Conservation (phyloP, 306 rosid genomes). For the Lotus japonicus region DNA sequence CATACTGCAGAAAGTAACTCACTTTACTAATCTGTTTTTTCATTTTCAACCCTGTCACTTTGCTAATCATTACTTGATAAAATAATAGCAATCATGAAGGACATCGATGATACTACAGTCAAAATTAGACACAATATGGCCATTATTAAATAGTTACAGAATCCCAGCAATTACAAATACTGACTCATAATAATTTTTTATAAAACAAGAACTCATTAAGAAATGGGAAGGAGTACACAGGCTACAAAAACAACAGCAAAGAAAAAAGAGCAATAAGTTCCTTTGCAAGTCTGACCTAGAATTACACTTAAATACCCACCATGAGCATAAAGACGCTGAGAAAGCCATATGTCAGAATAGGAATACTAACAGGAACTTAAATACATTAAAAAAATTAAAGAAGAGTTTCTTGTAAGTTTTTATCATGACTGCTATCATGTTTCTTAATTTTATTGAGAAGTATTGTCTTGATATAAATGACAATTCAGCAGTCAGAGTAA, state of each 20-base stretch:
- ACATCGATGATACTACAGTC: slow-evolving; percentile 11
- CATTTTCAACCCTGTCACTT: background rate
- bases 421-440: background rate
- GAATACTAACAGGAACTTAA: background rate
- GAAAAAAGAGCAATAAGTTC: background rate
- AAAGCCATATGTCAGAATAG: background rate
- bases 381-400: background rate
- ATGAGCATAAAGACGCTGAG: background rate
- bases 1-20: slow-evolving; percentile 58
- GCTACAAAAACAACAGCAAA: too few relatives aligned
- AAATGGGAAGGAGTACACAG: too few relatives aligned
- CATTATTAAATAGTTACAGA: slow-evolving; percentile 1
- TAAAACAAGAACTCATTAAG: too few relatives aligned
- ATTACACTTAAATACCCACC: background rate
- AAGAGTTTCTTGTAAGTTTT: background rate
- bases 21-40: background rate
- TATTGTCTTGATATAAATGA: background rate
- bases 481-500: background rate
- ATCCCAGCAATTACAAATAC: background rate
- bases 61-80: background rate
- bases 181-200: too few relatives aligned
- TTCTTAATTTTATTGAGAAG: background rate
- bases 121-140: background rate
- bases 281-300: slow-evolving; percentile 1
- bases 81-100: slow-evolving; percentile 10